Evolutionary conservation across 495 filamentous ascomycete genomes (phyloP), one percentile per base, ranked within the genome.

Genomic region (Aspergillus haitiensis): DNA sequence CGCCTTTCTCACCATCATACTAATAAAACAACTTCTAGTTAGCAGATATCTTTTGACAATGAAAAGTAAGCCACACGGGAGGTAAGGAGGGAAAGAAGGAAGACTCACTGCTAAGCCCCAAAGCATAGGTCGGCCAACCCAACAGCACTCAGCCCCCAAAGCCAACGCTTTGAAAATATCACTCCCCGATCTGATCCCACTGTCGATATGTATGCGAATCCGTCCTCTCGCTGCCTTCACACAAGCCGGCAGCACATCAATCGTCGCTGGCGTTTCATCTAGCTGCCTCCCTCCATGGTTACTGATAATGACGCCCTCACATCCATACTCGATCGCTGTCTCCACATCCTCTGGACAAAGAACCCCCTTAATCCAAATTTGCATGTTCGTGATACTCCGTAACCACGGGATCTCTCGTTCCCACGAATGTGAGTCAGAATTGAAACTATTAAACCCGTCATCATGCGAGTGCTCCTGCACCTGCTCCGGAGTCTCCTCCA

Each of bases 201-300:
- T 88, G 57, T 92, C 88, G 27, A 91, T 69, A 58, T 79, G 82
- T 12, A 92, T 79, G 49, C 87, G 82, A 68, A 91, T 79, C 61
- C 70, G 73, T 7, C 70, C 84, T 68, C 5, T 84, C 79, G 64
- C 83, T 82, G 62, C 77, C 73, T 69, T 78, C 72, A 61, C 86
- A 83, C 64, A 90, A 60, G 88, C 88, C n/a, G 90, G 67, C 35
- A 91, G 66, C 0, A 82, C 76, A 53, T 88, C 64, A 13, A 91
- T 76, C 0, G 82, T 82, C 4, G 86, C 76, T 0, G 86, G 84
- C 0, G 82, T 76, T 47, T 84, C 88, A 62, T 92, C 88, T 5
- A 89, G 65, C 57, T 82, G 84, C 32, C 89, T 66, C 0, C 88
- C 89, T 8, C 89, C 89, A 68, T 92, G 89, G 57, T 91, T 92